Conservation (phyloP, 768 basidiomycete genomes). For the Psilocybe cubensis region DNA sequence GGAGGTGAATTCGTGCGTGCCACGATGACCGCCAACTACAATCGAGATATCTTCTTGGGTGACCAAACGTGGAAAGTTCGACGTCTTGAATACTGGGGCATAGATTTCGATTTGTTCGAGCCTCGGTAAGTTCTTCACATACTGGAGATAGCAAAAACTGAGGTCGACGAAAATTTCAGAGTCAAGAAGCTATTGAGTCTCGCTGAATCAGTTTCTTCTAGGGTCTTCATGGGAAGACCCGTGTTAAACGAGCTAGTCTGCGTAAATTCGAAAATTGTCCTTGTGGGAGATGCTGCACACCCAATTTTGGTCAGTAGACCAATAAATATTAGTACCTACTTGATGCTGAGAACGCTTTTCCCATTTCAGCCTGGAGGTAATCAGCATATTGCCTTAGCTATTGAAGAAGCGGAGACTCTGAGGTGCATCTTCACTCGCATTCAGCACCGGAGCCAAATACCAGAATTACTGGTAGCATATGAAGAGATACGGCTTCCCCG, state of each 20-base stretch:
- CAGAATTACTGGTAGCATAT: constrained; percentile 12
- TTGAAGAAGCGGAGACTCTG: constrained; percentile 12
- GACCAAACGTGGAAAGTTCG: constrained; percentile 5
- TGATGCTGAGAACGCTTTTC: background rate
- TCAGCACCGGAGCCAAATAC: background rate
- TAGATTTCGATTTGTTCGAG: constrained; percentile 3
- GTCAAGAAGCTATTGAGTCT: constrained; percentile 1
- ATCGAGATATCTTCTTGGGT: background rate
- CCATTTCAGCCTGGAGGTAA: constrained; percentile 9
- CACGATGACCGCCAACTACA: constrained; percentile 5
- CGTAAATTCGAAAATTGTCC: constrained; percentile 10
- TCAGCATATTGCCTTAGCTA: constrained; percentile 3
- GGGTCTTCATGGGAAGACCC: constrained; percentile 6
- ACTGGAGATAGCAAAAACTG: background rate
- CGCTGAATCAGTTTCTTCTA: background rate
- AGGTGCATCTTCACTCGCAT: constrained; percentile 10
- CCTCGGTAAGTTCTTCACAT: background rate
- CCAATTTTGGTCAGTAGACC: constrained; percentile 7
- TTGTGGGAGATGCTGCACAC: constrained; percentile 12
- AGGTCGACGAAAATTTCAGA: background rate
- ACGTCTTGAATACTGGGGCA: constrained; percentile 5
- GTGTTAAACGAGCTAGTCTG: background rate
- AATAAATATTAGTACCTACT: background rate
- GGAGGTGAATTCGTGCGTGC: background rate
- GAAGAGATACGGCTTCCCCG: constrained; percentile 15